Evolutionary conservation across 257 asterid species (phyloP).

Genomic region (Solanum pennellii): DNA sequence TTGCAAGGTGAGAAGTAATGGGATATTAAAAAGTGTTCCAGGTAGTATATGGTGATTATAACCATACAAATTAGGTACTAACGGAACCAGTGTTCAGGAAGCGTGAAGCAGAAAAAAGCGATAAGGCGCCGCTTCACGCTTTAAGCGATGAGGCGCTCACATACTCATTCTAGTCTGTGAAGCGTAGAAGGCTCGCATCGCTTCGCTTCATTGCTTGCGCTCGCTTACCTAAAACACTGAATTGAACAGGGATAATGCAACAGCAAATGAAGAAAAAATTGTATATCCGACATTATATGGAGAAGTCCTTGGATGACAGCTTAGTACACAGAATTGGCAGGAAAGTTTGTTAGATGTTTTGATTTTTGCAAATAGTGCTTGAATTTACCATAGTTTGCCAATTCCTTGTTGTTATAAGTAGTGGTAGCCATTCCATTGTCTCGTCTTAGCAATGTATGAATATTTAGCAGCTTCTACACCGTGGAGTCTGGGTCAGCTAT

Average conservation of each 20-base stretch:
- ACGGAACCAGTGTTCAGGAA: not conserved
- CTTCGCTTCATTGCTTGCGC: too few relatives aligned
- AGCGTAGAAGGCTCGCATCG: too few relatives aligned
- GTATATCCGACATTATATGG: not conserved
- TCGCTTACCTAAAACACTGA: not conserved
- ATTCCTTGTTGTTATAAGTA: not conserved
- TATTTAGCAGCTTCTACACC: not conserved
- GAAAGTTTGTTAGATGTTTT: not conserved
- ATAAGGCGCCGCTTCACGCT: too few relatives aligned
- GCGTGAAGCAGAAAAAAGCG: too few relatives aligned
- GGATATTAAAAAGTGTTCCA: not conserved
- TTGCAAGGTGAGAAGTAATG: not conserved
- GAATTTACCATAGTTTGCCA: not conserved
- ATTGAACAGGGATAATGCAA: not conserved
- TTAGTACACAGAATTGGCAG: not conserved
- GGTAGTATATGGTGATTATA: not conserved
- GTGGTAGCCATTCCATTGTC: not conserved
- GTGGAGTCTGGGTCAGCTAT: not conserved
- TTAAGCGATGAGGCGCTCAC: too few relatives aligned
- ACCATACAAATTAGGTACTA: not conserved
- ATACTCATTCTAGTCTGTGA: too few relatives aligned
- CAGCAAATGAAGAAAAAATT: not conserved
- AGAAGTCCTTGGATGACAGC: not conserved
- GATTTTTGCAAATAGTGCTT: not conserved
- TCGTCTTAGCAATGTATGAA: not conserved